phyloP scores from a whole-genome alignment of 768 basidiomycete species.

The Asterophora lycoperdoides region DNA sequence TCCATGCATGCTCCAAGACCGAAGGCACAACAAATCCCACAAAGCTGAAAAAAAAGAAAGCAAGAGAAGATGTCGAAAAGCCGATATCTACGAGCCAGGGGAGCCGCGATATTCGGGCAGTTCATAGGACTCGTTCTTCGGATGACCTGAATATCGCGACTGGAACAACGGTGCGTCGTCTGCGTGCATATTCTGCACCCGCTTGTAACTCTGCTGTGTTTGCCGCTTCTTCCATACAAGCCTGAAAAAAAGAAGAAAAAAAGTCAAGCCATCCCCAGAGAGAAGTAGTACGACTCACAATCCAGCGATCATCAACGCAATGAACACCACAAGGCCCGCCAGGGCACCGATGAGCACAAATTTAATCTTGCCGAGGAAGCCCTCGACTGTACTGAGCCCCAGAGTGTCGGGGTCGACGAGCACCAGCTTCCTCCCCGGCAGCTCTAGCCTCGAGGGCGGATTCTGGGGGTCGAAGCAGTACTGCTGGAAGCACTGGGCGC shows the following conservation, averaged over 20 bases:
- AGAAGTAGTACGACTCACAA: too few species aligned
- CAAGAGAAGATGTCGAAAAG: not conserved
- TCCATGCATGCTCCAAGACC: too few species aligned
- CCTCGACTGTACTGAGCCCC: constrained; percentile 36
- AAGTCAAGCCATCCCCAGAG: not conserved
- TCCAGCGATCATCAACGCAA: constrained; percentile 35
- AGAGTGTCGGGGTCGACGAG: constrained; percentile 56
- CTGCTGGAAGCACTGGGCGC: constrained; percentile 44
- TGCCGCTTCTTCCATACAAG: constrained; percentile 27
- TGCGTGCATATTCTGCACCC: constrained; percentile 16
- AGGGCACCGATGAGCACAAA: constrained; percentile 45
- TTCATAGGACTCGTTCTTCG: constrained; percentile 9
- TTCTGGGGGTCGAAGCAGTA: constrained; percentile 51
- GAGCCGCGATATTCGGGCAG: constrained; percentile 12
- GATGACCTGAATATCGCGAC: constrained; percentile 13
- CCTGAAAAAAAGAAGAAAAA: constrained; percentile 11
- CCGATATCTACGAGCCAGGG: not conserved
- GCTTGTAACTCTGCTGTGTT: constrained; percentile 12
- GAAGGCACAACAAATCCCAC: too few species aligned
- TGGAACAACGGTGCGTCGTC: constrained; percentile 11
- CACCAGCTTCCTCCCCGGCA: constrained; percentile 37
- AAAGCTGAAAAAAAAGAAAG: not conserved
- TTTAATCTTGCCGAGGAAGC: constrained; percentile 43
- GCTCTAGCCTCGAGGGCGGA: constrained; percentile 39
- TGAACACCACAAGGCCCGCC: constrained; percentile 35